Percentiles rank a stretch among this genome's conserved stretches.
Conservation (phyloP, 306 rosid genomes). For the Rosa lucieae region DNA sequence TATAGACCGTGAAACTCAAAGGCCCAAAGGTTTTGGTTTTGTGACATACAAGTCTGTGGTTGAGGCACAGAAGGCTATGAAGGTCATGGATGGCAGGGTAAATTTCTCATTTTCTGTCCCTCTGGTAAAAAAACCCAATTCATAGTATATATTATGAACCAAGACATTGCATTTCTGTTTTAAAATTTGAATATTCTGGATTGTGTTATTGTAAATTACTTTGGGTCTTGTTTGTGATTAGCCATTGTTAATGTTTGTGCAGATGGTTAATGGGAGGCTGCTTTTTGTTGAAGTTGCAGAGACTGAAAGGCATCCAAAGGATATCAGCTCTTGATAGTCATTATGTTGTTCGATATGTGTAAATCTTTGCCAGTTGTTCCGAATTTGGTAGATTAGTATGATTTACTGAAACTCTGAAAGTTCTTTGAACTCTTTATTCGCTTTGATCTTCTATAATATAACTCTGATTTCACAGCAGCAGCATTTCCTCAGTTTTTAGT, state of each 20-base stretch:
- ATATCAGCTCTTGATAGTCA: background rate
- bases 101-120: background rate
- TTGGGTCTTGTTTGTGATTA: background rate
- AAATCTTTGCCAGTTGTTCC: background rate
- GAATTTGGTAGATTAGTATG: background rate
- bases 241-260: conserved; percentile 16
- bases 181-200: background rate
- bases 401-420: background rate
- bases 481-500: background rate
- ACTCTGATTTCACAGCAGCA: background rate
- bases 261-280: conserved; percentile 70
- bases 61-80: conserved; percentile 66
- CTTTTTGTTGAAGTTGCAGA: conserved; percentile 71
- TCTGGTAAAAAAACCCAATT: background rate
- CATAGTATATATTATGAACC: background rate
- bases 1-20: conserved; percentile 44
- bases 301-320: conserved; percentile 2
- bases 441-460: background rate
- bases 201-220: background rate
- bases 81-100: conserved; percentile 85
- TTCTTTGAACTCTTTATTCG: background rate
- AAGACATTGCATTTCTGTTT: background rate
- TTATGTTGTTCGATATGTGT: background rate
- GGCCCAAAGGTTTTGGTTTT: conserved; percentile 92
- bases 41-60: conserved; percentile 54